phyloP scores from a whole-genome alignment of 2,329 filamentous ascomycete species.

The Curvularia hawaiiensis region DNA sequence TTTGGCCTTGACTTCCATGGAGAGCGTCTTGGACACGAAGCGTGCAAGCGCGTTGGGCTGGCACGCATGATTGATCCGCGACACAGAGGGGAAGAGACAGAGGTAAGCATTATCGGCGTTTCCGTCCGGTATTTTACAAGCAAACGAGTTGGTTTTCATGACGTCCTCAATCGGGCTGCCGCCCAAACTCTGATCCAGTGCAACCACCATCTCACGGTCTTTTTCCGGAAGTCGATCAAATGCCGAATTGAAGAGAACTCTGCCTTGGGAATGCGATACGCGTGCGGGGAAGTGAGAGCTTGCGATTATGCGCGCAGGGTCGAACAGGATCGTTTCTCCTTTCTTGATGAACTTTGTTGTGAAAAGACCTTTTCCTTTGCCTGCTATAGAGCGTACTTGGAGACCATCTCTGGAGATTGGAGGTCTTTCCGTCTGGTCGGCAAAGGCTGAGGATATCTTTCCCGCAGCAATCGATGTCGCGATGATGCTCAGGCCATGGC shows the following conservation, averaged over 20 bases:
- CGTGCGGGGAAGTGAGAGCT: conserved; percentile 25
- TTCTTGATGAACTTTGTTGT: conserved; percentile 21
- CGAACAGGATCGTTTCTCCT: conserved; percentile 26
- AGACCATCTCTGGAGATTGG: conserved; percentile 4
- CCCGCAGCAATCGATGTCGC: conserved; percentile 24
- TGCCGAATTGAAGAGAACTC: conserved; percentile 19
- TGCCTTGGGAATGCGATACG: conserved; percentile 16
- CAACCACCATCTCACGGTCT: conserved; percentile 15
- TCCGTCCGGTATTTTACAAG: conserved; percentile 29
- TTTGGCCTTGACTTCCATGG: conserved; percentile 31
- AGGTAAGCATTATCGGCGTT: conserved; percentile 28
- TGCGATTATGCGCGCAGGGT: conserved; percentile 27
- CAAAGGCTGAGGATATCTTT: conserved; percentile 18
- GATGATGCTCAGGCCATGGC: conserved; percentile 29
- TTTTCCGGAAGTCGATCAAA: conserved; percentile 14
- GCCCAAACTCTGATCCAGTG: conserved; percentile 24
- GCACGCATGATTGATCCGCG: conserved; percentile 35
- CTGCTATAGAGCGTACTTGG: conserved; percentile 24
- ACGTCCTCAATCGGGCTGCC: conserved; percentile 25
- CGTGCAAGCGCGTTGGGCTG: conserved; percentile 30
- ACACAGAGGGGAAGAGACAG: conserved; percentile 30
- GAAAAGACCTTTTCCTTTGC: conserved; percentile 33
- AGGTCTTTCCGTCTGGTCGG: conserved; percentile 1
- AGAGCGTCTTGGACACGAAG: conserved; percentile 24
- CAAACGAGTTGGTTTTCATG: conserved; percentile 34